Evolutionary conservation across 2,329 filamentous ascomycete species (phyloP).

Genomic region (Fusarium cicatricum): DNA sequence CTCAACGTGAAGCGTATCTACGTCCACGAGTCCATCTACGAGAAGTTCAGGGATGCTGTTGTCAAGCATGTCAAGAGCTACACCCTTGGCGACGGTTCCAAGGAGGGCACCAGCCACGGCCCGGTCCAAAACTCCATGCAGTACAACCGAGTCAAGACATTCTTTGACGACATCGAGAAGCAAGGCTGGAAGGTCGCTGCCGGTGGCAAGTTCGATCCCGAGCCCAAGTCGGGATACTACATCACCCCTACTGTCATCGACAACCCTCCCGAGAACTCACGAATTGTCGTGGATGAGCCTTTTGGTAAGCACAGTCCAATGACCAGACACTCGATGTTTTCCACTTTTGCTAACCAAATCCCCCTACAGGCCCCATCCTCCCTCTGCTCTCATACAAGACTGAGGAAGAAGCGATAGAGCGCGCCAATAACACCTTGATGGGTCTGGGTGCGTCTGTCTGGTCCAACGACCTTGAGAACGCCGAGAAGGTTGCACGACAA

Average conservation of each 20-base stretch:
- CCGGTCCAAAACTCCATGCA: slow-evolving; percentile 73
- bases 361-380: slow-evolving; percentile 62
- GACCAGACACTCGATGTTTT: too few relatives aligned
- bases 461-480: slow-evolving; percentile 59
- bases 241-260: slow-evolving; percentile 67
- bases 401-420: slow-evolving; percentile 66
- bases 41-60: slow-evolving; percentile 57
- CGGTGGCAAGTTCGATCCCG: slow-evolving; percentile 34
- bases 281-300: slow-evolving; percentile 64
- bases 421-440: slow-evolving; percentile 62
- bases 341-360: not conserved
- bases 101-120: slow-evolving; percentile 53
- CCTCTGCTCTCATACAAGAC: slow-evolving; percentile 68
- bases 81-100: slow-evolving; percentile 56
- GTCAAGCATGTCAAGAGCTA: slow-evolving; percentile 50
- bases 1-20: slow-evolving; percentile 64
- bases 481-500: slow-evolving; percentile 58
- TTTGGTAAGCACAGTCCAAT: slow-evolving; percentile 44
- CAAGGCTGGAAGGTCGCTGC: slow-evolving; percentile 52
- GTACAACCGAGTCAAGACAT: slow-evolving; percentile 59
- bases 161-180: slow-evolving; percentile 61
- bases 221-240: slow-evolving; percentile 59
- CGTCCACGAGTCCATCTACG: slow-evolving; percentile 67
- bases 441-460: slow-evolving; percentile 67
- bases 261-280: slow-evolving; percentile 64